These are phyloP conservation scores for Leccinellum rugosiceps DNA, from an alignment of 768 basidiomycete genomes.

Conservation along the genomic window DNA sequence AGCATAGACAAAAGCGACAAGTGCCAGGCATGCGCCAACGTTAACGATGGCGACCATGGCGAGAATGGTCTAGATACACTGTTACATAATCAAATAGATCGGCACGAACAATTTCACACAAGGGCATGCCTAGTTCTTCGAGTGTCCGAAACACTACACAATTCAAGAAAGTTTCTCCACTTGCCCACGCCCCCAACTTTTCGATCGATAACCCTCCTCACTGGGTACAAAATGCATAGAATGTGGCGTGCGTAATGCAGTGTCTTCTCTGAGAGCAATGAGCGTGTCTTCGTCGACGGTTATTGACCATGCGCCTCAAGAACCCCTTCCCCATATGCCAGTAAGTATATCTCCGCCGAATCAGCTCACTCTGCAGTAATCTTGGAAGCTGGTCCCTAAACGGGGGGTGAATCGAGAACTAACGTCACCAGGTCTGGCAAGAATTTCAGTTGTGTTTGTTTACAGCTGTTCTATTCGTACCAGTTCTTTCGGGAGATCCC, in stretches of 20 bases:
- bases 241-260: neutral
- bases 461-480: neutral
- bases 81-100: conserved; percentile 6
- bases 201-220: neutral
- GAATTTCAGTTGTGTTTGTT: neutral
- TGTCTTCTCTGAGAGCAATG: neutral
- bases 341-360: neutral
- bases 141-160: neutral
- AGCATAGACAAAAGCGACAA: conserved; percentile 11
- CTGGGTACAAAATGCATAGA: neutral
- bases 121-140: too few species aligned
- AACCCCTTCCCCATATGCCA: neutral
- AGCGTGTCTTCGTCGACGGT: neutral
- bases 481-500: neutral
- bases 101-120: too few species aligned
- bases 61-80: neutral
- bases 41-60: conserved; percentile 14
- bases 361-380: neutral
- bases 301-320: neutral
- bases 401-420: neutral
- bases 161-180: neutral
- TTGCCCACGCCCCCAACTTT: neutral
- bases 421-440: neutral
- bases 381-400: neutral
- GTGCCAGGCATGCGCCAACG: conserved; percentile 13